Evolutionary conservation across 768 basidiomycete species (phyloP).

Genomic region (Cantharellus cinnabarinus): DNA sequence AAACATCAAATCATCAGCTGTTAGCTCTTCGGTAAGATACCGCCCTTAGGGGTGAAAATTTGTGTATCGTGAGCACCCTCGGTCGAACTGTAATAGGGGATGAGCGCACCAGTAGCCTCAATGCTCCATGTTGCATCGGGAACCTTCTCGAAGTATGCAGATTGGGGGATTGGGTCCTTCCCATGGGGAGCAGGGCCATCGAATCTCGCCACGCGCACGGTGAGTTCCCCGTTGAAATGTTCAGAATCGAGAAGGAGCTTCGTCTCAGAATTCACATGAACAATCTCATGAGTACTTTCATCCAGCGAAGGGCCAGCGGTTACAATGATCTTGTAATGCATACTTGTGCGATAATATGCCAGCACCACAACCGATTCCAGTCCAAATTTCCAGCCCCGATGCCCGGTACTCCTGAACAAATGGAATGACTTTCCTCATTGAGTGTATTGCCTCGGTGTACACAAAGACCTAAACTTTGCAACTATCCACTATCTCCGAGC

Average conservation of each 20-base stretch:
- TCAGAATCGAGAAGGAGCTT: background rate
- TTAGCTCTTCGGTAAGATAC: background rate
- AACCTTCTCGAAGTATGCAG: background rate
- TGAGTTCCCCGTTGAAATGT: background rate
- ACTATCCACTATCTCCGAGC: too few species aligned
- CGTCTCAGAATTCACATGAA: background rate
- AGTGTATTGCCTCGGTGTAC: too few species aligned
- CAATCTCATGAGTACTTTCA: background rate
- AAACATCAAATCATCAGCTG: background rate
- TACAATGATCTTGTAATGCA: background rate
- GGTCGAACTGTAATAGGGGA: background rate
- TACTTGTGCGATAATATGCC: background rate
- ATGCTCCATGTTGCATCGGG: background rate
- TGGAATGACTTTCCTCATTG: too few species aligned
- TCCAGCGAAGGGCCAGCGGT: background rate
- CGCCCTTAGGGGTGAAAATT: background rate
- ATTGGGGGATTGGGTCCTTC: background rate
- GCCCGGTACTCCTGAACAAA: too few species aligned
- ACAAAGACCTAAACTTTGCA: too few species aligned
- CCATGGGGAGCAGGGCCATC: background rate
- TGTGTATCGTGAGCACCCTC: background rate
- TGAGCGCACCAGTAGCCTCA: background rate
- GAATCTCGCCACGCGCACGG: background rate
- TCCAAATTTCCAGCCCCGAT: too few species aligned
- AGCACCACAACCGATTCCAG: too few species aligned